phyloP scores from a whole-genome alignment of 805 yeast genomes.

The Candida yuanshanica region DNA sequence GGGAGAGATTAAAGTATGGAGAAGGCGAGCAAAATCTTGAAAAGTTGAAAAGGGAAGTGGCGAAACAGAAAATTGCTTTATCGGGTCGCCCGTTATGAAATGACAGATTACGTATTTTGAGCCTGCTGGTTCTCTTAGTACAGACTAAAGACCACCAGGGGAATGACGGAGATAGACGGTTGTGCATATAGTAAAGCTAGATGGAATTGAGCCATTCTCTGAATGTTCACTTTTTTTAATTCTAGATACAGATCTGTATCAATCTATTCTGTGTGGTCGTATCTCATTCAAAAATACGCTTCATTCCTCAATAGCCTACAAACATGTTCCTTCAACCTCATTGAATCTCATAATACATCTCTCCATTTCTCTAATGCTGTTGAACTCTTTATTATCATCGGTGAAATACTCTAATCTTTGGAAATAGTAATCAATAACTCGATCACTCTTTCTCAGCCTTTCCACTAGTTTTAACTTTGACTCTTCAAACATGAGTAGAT shows the following conservation, averaged over 20 bases:
- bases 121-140: too few relatives aligned
- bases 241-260: too few relatives aligned
- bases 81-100: neutral
- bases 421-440: neutral
- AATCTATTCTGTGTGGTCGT: too few relatives aligned
- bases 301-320: neutral
- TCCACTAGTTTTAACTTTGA: neutral
- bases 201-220: too few relatives aligned
- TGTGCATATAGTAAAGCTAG: too few relatives aligned
- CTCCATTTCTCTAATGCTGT: constrained; percentile 6
- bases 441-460: neutral
- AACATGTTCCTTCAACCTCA: constrained; percentile 7
- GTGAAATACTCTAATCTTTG: neutral
- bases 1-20: neutral
- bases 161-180: too few relatives aligned
- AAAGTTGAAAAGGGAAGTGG: neutral
- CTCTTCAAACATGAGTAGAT: constrained; percentile 4
- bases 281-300: too few relatives aligned
- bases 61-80: neutral
- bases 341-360: constrained; percentile 6
- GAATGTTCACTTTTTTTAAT: too few relatives aligned
- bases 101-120: neutral
- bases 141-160: too few relatives aligned
- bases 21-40: neutral
- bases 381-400: neutral